phyloP scores from a whole-genome alignment of 2,329 filamentous ascomycete genomes.

The Pseudogymnoascus sp. region DNA sequence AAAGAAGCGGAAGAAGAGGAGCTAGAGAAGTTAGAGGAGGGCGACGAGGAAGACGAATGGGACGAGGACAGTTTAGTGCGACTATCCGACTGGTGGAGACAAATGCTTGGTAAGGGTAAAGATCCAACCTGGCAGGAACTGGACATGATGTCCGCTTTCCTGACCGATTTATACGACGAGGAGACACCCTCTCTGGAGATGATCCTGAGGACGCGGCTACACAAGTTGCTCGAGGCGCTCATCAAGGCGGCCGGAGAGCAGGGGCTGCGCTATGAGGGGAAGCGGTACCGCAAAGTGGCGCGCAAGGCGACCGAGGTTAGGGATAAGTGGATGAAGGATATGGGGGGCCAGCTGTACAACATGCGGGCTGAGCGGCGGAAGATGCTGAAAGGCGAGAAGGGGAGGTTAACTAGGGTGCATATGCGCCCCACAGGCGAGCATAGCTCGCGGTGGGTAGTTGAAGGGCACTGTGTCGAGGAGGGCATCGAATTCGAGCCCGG shows the following conservation, averaged over 20 bases:
- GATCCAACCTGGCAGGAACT: neutral
- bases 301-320: constrained; percentile 14
- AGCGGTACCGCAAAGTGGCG: neutral
- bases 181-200: constrained; percentile 6
- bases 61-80: neutral
- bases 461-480: constrained; percentile 1
- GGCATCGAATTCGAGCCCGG: constrained; percentile 33
- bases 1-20: neutral
- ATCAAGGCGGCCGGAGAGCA: neutral
- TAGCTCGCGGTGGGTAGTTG: constrained; percentile 10
- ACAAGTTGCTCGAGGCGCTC: constrained; percentile 19
- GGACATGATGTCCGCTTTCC: neutral
- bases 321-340: constrained; percentile 18
- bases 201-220: constrained; percentile 14
- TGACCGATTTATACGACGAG: neutral
- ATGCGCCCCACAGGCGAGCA: neutral
- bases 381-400: constrained; percentile 15
- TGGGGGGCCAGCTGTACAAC: constrained; percentile 15
- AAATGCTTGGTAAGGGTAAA: neutral
- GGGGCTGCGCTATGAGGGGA: neutral
- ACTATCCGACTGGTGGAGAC: constrained; percentile 5
- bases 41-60: constrained; percentile 1
- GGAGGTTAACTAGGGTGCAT: neutral
- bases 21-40: neutral
- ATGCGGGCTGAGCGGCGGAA: constrained; percentile 18